Evolutionary conservation across 1,139 yeast genomes (phyloP).

Genomic region (Blastobotrys raffinosifermentans): DNA sequence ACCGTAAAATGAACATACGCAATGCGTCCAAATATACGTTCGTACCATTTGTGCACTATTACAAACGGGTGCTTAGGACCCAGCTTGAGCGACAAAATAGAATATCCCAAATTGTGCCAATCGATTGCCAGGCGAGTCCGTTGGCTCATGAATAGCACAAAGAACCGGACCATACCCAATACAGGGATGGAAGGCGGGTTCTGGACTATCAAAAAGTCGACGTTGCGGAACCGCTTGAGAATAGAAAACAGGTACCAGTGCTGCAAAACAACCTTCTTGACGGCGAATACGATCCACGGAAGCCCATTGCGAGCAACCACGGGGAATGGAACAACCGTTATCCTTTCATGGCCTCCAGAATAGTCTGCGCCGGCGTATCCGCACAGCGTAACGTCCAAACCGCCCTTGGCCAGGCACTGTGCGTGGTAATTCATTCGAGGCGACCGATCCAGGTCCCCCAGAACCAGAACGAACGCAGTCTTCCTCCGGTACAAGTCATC

Average conservation of each 20-base stretch:
- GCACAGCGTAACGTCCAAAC: constrained; percentile 73
- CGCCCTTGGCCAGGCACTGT: constrained; percentile 59
- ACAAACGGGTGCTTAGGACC: constrained; percentile 57
- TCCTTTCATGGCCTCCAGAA: constrained; percentile 15
- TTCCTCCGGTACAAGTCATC: constrained; percentile 32
- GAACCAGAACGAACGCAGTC: constrained; percentile 67
- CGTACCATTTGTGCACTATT: constrained; percentile 42
- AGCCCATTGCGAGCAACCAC: constrained; percentile 41
- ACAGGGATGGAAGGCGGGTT: constrained; percentile 94
- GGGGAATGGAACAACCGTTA: constrained; percentile 36
- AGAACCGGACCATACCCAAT: constrained; percentile 55
- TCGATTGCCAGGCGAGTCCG: constrained; percentile 68
- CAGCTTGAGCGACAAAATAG: constrained; percentile 68
- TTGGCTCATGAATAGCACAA: constrained; percentile 49
- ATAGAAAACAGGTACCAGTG: constrained; percentile 41
- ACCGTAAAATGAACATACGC: constrained; percentile 77
- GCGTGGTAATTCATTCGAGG: constrained; percentile 96
- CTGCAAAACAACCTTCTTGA: constrained; percentile 56
- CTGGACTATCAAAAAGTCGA: constrained; percentile 65
- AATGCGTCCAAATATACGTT: constrained; percentile 45
- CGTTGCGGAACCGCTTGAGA: constrained; percentile 47
- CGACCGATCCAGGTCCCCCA: constrained; percentile 93
- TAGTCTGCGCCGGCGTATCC: constrained; percentile 49
- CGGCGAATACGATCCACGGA: constrained; percentile 57
- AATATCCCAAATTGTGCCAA: constrained; percentile 94